Percentiles rank a stretch among this genome's conserved stretches.
These are phyloP conservation scores for Pseudomassariella vexata DNA, from an alignment of 2,329 filamentous ascomycete genomes.

Conservation along the genomic window DNA sequence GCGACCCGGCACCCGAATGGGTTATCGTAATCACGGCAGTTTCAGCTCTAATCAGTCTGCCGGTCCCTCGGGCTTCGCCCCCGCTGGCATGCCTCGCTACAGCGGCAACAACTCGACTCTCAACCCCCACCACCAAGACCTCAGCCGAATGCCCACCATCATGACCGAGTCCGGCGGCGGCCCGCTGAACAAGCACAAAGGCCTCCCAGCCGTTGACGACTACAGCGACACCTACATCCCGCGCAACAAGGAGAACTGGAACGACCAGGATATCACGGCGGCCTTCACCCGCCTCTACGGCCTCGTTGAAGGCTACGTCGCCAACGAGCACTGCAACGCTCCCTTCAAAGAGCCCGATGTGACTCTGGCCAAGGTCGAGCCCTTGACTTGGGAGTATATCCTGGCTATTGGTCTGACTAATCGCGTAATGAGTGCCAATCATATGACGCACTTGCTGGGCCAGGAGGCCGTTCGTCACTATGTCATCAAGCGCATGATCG, in stretches of 20 bases:
- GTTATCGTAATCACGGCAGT: too few species aligned
- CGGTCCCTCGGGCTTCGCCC: too few species aligned
- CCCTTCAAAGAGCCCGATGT: slow-evolving; percentile 12
- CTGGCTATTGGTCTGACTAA: slow-evolving; percentile 16
- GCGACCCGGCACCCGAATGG: too few species aligned
- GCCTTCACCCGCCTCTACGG: slow-evolving; percentile 19
- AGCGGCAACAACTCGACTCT: too few species aligned
- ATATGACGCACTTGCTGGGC: slow-evolving; percentile 18
- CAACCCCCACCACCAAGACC: too few species aligned
- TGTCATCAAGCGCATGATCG: slow-evolving; percentile 19
- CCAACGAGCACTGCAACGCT: slow-evolving; percentile 14
- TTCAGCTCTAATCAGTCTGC: too few species aligned
- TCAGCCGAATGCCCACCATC: too few species aligned
- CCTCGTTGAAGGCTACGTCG: slow-evolving; percentile 21
- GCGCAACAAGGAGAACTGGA: slow-evolving; percentile 18
- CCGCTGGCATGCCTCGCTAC: too few species aligned
- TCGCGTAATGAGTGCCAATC: slow-evolving; percentile 12
- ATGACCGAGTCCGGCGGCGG: too few species aligned
- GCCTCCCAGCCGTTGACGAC: too few species aligned
- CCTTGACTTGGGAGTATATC: slow-evolving; percentile 20
- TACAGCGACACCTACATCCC: slow-evolving; percentile 8
- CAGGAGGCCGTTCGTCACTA: slow-evolving; percentile 15
- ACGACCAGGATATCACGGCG: slow-evolving; percentile 15
- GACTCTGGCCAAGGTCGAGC: slow-evolving; percentile 12
- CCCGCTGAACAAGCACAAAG: too few species aligned